These are phyloP conservation scores for Fusarium sp. DNA, from an alignment of 2,329 filamentous ascomycete genomes.

Conservation along the genomic window DNA sequence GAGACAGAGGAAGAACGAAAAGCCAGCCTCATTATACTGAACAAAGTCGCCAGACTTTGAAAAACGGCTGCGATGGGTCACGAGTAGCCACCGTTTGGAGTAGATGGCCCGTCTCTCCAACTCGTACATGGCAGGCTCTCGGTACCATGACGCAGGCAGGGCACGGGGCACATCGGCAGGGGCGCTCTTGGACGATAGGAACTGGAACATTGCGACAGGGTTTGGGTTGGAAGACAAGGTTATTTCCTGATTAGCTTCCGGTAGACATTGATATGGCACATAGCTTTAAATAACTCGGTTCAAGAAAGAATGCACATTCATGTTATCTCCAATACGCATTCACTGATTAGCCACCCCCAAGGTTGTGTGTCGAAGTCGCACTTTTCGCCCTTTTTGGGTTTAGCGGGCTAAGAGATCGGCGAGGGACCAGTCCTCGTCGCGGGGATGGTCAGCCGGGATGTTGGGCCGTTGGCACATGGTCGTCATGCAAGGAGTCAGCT, in stretches of 20 bases:
- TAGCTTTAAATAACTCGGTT: background rate
- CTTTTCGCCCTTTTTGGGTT: background rate
- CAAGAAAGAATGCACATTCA: background rate
- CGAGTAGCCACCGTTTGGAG: constrained; percentile 11
- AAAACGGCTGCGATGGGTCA: constrained; percentile 12
- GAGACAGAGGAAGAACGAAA: constrained; percentile 63
- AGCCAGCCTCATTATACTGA: constrained; percentile 65
- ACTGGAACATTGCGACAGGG: background rate
- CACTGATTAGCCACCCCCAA: background rate
- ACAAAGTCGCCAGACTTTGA: constrained; percentile 53
- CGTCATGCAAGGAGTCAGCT: background rate
- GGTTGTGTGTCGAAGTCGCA: background rate
- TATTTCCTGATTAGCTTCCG: background rate
- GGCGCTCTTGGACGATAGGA: background rate
- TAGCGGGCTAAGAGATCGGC: background rate
- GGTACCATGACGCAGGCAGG: constrained; percentile 14
- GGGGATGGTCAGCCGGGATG: background rate
- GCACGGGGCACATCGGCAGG: background rate
- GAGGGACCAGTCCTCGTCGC: background rate
- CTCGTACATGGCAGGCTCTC: constrained; percentile 7
- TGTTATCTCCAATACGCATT: background rate
- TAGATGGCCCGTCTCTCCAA: constrained; percentile 17
- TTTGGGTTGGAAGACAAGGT: background rate
- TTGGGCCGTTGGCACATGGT: background rate
- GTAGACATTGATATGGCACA: background rate